Percentiles rank a stretch among this genome's conserved stretches.
Conservation (phyloP, 1,284 basidiomycete genomes). For the Austropuccinia psidii region DNA sequence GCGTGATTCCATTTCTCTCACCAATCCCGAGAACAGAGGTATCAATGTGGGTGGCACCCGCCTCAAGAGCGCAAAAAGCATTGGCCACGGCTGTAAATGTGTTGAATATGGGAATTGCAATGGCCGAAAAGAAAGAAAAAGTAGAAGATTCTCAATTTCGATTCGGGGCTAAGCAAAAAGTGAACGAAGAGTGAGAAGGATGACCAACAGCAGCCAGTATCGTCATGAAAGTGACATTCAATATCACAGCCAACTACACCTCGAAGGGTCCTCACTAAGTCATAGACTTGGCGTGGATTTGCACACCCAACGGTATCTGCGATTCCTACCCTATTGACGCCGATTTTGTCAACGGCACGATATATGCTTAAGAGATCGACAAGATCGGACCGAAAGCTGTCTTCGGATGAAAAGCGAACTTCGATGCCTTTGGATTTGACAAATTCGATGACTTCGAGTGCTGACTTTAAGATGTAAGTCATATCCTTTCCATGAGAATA, state of each 20-base stretch:
- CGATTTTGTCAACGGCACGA: conserved; percentile 99
- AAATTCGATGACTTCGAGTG: conserved; percentile 97
- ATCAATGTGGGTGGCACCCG: conserved; percentile 98
- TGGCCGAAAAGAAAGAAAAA: conserved; percentile 37
- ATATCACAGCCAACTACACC: conserved; percentile 96
- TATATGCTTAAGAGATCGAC: conserved; percentile 98
- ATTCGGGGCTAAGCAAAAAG: not conserved
- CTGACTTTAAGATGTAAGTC: conserved; percentile 93
- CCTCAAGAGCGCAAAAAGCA: conserved; percentile 95
- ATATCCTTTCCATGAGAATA: conserved; percentile 99
- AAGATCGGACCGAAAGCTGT: conserved; percentile 98
- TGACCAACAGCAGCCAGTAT: conserved; percentile 73
- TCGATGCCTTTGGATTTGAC: conserved; percentile 99
- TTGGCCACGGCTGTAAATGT: conserved; percentile 76
- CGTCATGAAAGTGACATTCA: conserved; percentile 97
- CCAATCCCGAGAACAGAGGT: conserved; percentile 93
- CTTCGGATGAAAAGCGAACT: conserved; percentile 98
- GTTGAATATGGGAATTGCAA: conserved; percentile 8
- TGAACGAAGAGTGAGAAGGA: conserved; percentile 49
- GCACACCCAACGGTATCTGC: conserved; percentile 99
- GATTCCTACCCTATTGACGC: conserved; percentile 97
- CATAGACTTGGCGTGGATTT: conserved; percentile 97
- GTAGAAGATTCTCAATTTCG: not conserved
- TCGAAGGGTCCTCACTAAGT: conserved; percentile 88
- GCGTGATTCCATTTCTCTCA: conserved; percentile 98